Base-by-base conservation (phyloP, 768 basidiomycete genomes). In the Xerocomellus intermedius region DNA sequence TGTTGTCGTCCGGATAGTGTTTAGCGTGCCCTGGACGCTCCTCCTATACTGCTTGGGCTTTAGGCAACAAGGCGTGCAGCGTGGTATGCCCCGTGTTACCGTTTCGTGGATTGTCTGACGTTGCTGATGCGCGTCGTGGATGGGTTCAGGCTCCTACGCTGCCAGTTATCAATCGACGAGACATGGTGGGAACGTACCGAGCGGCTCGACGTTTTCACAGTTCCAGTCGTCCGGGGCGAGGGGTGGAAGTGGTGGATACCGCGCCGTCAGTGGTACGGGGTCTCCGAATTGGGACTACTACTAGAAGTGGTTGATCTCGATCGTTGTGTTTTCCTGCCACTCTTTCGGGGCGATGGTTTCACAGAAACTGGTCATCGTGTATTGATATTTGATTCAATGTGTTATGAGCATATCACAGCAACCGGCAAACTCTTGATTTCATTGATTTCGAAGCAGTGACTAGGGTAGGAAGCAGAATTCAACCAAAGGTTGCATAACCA, bases 81-180 rank as follows among this genome's bases (percentile, higher is more conserved):
- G 32, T n/a, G 57, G 65, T 65, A 39, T 13, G 59, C 13, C 33
- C 14, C 14, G 5, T 33, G 12, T 33, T 38, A 38, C 17, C 8
- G 4, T 8, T 38, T n/a, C n/a, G 8, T 35, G 33, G 14, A 35
- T 16, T 5, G 9, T 8, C 9, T 5, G 17, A 17, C n/a, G 8
- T 37, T 2, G 33, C 22, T 50, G 32, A 57, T 33, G 22, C 26
- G 33, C 26, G 37, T 32, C 12, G 10, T 5, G 39, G 5, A 21
- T 35, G 17, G 1, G n/a, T 22, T 1, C 26, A 65, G 64, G 35
- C 5, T 63, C 66, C 2, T 54, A 55, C 30, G 56, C 51, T 5
- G 30, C 55, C 42, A 50, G 56, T 8, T 68, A 68, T 19, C 65
- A 69, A 2, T 56, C 66, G 24, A 66, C 64, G 9, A 10, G 48